Conservation (phyloP, 345 rosid species). For the Rubroshorea leprosula region DNA sequence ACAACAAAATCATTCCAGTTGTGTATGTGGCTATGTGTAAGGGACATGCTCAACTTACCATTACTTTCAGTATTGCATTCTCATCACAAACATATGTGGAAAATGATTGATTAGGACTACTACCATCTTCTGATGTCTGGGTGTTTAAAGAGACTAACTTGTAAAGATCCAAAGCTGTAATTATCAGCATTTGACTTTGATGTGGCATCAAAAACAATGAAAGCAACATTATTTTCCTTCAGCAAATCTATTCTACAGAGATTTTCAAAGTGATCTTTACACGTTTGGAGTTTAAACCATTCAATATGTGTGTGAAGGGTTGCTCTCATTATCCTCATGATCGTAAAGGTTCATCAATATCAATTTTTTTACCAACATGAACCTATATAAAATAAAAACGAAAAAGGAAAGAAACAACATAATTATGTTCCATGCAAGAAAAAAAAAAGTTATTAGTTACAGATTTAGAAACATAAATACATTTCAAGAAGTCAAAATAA, state of each 20-base stretch:
- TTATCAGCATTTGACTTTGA: slow-evolving; percentile 62
- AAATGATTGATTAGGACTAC: slow-evolving; percentile 67
- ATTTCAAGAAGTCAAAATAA: too few relatives aligned
- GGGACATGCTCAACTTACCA: slow-evolving; percentile 52
- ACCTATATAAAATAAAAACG: slow-evolving; percentile 35
- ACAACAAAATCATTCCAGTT: neutral
- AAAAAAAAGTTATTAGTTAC: too few relatives aligned
- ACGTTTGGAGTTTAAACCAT: slow-evolving; percentile 98
- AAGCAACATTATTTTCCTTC: slow-evolving; percentile 53
- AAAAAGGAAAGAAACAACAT: neutral
- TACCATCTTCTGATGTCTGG: slow-evolving; percentile 69
- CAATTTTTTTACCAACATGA: slow-evolving; percentile 69
- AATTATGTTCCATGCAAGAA: neutral
- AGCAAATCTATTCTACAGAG: slow-evolving; percentile 62
- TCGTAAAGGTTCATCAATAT: slow-evolving; percentile 86
- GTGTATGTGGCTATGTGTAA: neutral
- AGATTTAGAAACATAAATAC: too few relatives aligned
- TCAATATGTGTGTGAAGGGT: slow-evolving; percentile 75
- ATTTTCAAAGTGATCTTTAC: slow-evolving; percentile 60
- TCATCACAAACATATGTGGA: slow-evolving; percentile 74
- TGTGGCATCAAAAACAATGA: slow-evolving; percentile 40
- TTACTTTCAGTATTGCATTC: slow-evolving; percentile 87
- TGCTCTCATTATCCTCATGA: slow-evolving; percentile 85
- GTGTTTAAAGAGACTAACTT: slow-evolving; percentile 59
- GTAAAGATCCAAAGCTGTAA: slow-evolving; percentile 72